These are phyloP conservation scores for Sequoiadendron giganteum DNA, from an alignment of 75 land plant species.

Conservation along the genomic window DNA sequence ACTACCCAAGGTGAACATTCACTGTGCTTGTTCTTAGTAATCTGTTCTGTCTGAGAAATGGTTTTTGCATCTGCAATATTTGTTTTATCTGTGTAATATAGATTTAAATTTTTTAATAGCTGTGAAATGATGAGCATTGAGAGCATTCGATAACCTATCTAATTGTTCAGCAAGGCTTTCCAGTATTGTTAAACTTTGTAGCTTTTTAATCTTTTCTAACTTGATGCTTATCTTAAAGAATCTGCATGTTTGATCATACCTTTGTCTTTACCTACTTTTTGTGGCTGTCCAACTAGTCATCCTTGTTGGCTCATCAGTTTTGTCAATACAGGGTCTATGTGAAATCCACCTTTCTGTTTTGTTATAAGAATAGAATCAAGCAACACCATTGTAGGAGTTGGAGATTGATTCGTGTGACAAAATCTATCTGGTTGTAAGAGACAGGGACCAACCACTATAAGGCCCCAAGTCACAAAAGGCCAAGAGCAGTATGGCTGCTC, in stretches of 20 bases:
- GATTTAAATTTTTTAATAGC: background rate
- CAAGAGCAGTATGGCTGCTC: no score
- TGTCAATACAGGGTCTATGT: background rate
- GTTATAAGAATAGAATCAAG: background rate
- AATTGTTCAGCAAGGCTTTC: background rate
- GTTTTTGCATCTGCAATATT: background rate
- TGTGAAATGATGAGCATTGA: background rate
- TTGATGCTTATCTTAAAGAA: background rate
- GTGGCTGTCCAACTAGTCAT: background rate
- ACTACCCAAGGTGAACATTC: background rate
- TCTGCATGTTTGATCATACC: background rate
- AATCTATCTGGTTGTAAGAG: background rate
- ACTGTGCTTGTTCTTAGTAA: background rate
- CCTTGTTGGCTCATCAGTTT: background rate
- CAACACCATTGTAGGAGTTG: background rate
- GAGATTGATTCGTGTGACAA: background rate
- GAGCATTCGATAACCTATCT: background rate
- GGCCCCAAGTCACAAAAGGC: no score
- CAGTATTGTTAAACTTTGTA: background rate
- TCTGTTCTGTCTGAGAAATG: background rate
- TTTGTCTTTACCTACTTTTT: background rate
- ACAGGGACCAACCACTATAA: no score
- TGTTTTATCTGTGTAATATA: background rate
- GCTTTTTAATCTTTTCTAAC: background rate
- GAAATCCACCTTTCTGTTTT: background rate